phyloP scores from a whole-genome alignment of 345 rosid genomes.

The Lenwebbia sp. region DNA sequence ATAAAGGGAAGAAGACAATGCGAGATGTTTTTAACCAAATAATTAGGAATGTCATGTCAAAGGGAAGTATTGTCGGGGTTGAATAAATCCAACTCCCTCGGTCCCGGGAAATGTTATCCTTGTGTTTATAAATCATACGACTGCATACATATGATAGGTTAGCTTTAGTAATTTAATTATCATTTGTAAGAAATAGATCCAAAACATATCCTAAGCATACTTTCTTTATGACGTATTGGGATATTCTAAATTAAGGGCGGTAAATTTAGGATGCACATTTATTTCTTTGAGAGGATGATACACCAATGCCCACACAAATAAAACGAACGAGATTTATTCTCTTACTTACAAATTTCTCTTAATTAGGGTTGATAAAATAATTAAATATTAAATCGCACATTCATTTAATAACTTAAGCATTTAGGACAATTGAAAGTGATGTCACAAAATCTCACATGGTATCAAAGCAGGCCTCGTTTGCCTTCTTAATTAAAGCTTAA shows the following conservation, averaged over 20 bases:
- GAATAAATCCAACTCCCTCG: background rate
- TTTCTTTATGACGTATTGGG: background rate
- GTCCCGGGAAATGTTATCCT: background rate
- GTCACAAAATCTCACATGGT: no score
- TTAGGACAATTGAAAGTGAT: no score
- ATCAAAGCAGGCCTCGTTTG: no score
- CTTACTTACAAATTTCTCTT: background rate
- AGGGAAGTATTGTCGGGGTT: background rate
- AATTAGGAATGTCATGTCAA: background rate
- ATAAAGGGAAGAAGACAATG: background rate
- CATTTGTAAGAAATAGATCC: background rate
- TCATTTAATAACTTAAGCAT: no score
- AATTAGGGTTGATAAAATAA: background rate
- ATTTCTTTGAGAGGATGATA: background rate
- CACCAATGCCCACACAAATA: background rate
- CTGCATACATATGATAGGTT: background rate
- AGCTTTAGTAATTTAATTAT: background rate
- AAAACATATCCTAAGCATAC: background rate
- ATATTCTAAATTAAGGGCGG: background rate
- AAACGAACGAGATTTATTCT: background rate
- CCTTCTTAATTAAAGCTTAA: no score
- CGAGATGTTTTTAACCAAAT: background rate
- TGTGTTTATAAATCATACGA: background rate
- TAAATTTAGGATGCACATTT: background rate
- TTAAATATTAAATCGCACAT: no score